Evolutionary conservation across 164 flowering plant species (phyloP).

Genomic region (Pachysandra terminalis): DNA sequence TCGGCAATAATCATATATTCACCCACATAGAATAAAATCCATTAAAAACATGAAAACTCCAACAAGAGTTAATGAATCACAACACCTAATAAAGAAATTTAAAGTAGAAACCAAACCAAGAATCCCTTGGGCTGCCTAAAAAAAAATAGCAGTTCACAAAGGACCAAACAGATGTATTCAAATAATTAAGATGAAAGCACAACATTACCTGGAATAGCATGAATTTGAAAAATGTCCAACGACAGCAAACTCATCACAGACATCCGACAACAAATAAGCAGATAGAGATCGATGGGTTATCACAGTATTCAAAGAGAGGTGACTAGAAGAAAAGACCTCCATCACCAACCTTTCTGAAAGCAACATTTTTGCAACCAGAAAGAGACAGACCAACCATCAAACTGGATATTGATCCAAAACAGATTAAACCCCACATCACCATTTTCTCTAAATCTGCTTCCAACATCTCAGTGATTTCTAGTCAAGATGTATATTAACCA

Average conservation of each 20-base stretch:
- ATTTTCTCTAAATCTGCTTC: too few relatives aligned
- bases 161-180: not conserved
- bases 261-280: conserved; percentile 14
- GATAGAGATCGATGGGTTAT: conserved; percentile 25
- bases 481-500: too few relatives aligned
- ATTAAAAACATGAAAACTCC: too few relatives aligned
- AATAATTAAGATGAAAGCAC: not conserved
- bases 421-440: too few relatives aligned
- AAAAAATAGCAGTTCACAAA: not conserved
- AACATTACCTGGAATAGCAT: not conserved
- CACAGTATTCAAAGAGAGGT: too few relatives aligned
- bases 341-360: conserved; percentile 36
- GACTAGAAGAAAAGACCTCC: conserved; percentile 17
- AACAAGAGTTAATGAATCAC: too few relatives aligned
- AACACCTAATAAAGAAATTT: not conserved
- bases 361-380: too few relatives aligned
- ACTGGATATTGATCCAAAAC: too few relatives aligned
- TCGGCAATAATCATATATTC: not conserved
- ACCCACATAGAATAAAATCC: not conserved
- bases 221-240: conserved; percentile 5
- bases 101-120: not conserved
- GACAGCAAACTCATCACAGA: too few relatives aligned
- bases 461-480: too few relatives aligned
- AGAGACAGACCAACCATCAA: too few relatives aligned
- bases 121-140: not conserved